Base-by-base conservation (phyloP, 345 rosid genomes). In the Pugionium dolabratum region DNA sequence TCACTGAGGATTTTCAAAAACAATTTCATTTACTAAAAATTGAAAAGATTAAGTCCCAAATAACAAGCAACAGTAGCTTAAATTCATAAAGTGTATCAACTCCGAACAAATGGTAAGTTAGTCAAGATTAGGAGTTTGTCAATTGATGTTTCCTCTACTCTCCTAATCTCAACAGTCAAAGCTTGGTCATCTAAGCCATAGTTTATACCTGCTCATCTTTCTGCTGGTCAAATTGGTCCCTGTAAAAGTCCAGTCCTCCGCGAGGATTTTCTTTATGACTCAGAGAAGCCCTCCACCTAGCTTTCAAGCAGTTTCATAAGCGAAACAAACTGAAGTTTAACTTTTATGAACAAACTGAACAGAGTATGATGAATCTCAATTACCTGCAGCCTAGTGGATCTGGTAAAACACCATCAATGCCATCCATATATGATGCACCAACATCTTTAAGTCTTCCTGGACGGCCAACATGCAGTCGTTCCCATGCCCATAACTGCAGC, bases 371-470 rank as follows among this genome's bases (percentile, higher is more conserved):
- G 54, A 26, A 46, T 54, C 6, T 54, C 35, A 74, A 55, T 69
- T 75, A 75, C 78, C 78, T 75, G 58, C 78, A 75, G 64, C 78
- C 78, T 62, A 75, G 69, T 8, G 78, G 78, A 75, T 75, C 78
- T 41, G 78, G 78, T 57, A 75, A 42, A 49, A 75, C 66, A 43
- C 78, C 78, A 56, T 69, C 59, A 9, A 74, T 74, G 69, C 78
- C 78, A 54, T 74, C 74, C 74, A 74, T 48, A 68, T 53, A 69
- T 9, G 78, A 74, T 11, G 74, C 78, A 1, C 74, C 74, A 45
- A 69, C 74, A 49, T 63, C 78, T 68, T 63, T 74, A 34, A 74
- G 66, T 42, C 78, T 74, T 62, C 78, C 78, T 25, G 78, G 78
- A 46, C 78, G 78, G 9, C 78, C 78, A 74, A 74, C 78, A 56